Conservation (phyloP, 495 filamentous ascomycete species). For the Lasiosphaeria miniovina region DNA sequence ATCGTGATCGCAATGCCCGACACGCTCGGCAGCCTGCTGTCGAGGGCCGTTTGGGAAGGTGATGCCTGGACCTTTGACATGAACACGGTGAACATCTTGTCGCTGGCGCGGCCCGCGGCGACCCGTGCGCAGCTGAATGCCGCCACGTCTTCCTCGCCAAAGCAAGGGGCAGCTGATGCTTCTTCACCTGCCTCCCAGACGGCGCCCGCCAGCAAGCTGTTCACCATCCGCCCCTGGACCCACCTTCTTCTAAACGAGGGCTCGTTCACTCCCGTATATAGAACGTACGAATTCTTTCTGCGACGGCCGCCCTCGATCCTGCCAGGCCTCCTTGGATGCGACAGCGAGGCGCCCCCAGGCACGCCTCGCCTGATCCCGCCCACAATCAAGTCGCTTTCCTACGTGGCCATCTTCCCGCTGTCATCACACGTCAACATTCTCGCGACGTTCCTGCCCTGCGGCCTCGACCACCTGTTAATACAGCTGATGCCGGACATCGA, state of each 20-base stretch:
- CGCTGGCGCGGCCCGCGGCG: conserved; percentile 21
- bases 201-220: conserved; percentile 14
- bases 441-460: conserved; percentile 31
- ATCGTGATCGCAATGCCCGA: conserved; percentile 42
- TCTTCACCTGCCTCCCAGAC: background rate
- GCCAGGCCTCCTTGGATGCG: conserved; percentile 32
- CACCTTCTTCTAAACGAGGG: conserved; percentile 44
- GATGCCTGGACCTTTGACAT: conserved; percentile 39
- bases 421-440: conserved; percentile 36
- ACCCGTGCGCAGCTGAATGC: background rate
- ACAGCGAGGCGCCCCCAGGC: conserved; percentile 31
- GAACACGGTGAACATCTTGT: conserved; percentile 44
- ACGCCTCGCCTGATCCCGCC: conserved; percentile 27
- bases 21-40: conserved; percentile 39
- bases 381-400: conserved; percentile 41
- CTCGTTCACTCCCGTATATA: conserved; percentile 36
- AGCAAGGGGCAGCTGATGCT: background rate
- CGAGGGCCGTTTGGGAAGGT: conserved; percentile 33
- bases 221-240: conserved; percentile 40
- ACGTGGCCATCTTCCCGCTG: conserved; percentile 48
- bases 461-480: conserved; percentile 40
- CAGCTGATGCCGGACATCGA: conserved; percentile 42
- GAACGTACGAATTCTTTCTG: conserved; percentile 38
- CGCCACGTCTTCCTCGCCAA: background rate
- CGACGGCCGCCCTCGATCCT: conserved; percentile 40